Base-by-base conservation (phyloP, 2,329 filamentous ascomycete species). In the Talaromyces amestolkiae region DNA sequence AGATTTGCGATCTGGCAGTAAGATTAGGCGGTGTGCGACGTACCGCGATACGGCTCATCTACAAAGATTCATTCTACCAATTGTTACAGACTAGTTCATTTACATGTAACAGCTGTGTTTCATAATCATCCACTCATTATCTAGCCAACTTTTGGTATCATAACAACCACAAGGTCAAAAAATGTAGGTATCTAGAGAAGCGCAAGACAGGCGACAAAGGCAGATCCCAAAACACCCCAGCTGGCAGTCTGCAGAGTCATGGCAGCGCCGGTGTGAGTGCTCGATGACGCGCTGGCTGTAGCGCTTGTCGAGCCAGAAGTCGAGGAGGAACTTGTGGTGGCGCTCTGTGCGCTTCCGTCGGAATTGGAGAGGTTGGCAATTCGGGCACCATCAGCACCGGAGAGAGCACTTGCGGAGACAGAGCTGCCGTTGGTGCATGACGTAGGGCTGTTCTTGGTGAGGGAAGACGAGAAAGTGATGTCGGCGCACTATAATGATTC, bases 401-500 rank as follows among this genome's bases (percentile, higher is more conserved):
- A 72, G 61, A 84, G 80, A 43, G 78, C 70, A 17, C 74, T 75
- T 8, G 83, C 80, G 4, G 79, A 80, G 53, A 91, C 79, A 39
- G 83, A 85, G 10, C 82, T 86, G 68, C 81, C 83, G 69, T 86
- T 90, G 68, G 77, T 79, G 82, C 89, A 92, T 65, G 83, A 77
- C 47, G 79, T 77, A 24, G 74, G 71, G 27, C 74, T 78, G 31
- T 78, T 73, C 9, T 79, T 74, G 19, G 82, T 79, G 4, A 85
- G 81, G 11, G 79, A 78, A 61, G 80, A 78, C 37, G 82, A 84
- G 79, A 93, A 89, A 31, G 85, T 88, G 69, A 93, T 86, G 71
- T 93, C 90, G 72, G 90, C 88, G 76, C 91, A 93, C 87, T 89
- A 8, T 27, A 17, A 9, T 19, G 2, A 15, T 35, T 62, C 39